Percentiles rank a stretch among this genome's conserved stretches.
Evolutionary conservation across 139 green algal species (phyloP).

Genomic region (Picochlorum sp.): DNA sequence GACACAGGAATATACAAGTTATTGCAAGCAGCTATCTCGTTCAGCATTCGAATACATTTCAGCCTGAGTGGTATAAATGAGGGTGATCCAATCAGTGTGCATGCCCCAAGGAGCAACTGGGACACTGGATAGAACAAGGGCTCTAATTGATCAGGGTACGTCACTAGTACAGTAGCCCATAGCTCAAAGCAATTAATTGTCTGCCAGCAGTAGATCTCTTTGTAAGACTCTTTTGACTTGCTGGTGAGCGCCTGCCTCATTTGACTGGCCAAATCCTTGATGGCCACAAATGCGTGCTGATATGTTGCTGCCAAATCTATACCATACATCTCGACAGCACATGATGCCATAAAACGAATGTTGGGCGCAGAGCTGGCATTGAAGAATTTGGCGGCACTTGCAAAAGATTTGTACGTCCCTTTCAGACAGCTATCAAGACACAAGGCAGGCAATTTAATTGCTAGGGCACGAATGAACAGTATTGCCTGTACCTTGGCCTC

Average conservation of each 20-base stretch:
- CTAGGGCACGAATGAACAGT: slow-evolving; percentile 75
- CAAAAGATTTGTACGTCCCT: slow-evolving; percentile 70
- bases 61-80: slow-evolving; percentile 86
- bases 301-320: slow-evolving; percentile 61
- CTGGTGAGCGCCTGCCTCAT: slow-evolving; percentile 71
- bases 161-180: slow-evolving; percentile 63
- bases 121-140: slow-evolving; percentile 80
- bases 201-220: slow-evolving; percentile 81
- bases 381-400: slow-evolving; percentile 81
- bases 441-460: slow-evolving; percentile 47
- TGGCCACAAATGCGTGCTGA: slow-evolving; percentile 66
- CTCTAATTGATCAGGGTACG: slow-evolving; percentile 42
- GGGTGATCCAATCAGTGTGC: slow-evolving; percentile 76
- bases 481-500: slow-evolving; percentile 66
- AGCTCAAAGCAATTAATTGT: slow-evolving; percentile 85
- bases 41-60: slow-evolving; percentile 38
- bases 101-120: slow-evolving; percentile 66
- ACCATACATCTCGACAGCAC: slow-evolving; percentile 74
- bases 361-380: slow-evolving; percentile 52
- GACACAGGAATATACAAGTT: slow-evolving; percentile 68
- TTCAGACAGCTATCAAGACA: slow-evolving; percentile 62
- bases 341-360: slow-evolving; percentile 81
- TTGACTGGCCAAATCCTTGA: slow-evolving; percentile 76
- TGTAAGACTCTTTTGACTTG: slow-evolving; percentile 78
- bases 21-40: slow-evolving; percentile 44